phyloP scores from a whole-genome alignment of 2,329 filamentous ascomycete genomes.

The Penicillium rolfsii region DNA sequence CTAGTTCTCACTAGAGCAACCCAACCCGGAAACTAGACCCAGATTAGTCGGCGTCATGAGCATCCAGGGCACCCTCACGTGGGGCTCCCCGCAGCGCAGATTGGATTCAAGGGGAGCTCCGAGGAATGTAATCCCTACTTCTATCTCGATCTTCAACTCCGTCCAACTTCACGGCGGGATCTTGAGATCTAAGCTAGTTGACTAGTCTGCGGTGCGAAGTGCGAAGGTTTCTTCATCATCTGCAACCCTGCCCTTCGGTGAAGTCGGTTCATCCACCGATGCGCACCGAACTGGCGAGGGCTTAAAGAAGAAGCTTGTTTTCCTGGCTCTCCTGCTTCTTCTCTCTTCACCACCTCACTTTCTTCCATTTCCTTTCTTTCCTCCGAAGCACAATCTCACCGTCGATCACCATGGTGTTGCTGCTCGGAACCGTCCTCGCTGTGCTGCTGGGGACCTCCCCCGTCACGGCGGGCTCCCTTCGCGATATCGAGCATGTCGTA shows the following conservation, averaged over 20 bases:
- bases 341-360: background rate
- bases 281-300: background rate
- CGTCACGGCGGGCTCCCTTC: conserved; percentile 46
- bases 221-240: background rate
- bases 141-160: background rate
- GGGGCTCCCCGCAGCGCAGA: conserved; percentile 17
- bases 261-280: background rate
- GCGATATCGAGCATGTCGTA: conserved; percentile 60
- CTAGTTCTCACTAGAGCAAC: background rate
- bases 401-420: conserved; percentile 16
- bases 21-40: background rate
- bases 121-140: conserved; percentile 2
- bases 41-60: conserved; percentile 4
- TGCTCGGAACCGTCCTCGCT: conserved; percentile 20
- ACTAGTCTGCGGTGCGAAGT: background rate
- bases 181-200: background rate
- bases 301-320: conserved; percentile 1
- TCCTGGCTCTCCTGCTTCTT: background rate
- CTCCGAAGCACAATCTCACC: conserved; percentile 3
- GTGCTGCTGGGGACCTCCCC: conserved; percentile 25
- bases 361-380: conserved; percentile 3
- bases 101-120: conserved; percentile 17
- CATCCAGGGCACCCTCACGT: conserved; percentile 13
- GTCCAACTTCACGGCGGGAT: background rate
- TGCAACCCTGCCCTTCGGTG: background rate